These are phyloP conservation scores for Bifiguratus adelaidae DNA, from an alignment of 192 early-diverging fungal species.

Conservation along the genomic window DNA sequence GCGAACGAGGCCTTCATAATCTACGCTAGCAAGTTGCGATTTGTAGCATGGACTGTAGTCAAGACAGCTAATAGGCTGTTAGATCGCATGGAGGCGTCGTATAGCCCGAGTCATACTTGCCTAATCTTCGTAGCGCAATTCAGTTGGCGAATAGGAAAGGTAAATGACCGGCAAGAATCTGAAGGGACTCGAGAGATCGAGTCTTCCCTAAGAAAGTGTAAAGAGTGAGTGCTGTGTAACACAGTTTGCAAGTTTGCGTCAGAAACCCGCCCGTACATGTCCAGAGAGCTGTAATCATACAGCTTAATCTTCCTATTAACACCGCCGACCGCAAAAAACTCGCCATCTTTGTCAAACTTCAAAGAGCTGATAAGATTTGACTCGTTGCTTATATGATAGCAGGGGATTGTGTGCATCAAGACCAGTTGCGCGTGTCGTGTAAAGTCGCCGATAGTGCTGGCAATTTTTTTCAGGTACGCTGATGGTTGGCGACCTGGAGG, in stretches of 20 bases:
- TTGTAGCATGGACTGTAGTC: constrained; percentile 87
- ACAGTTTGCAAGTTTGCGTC: no score
- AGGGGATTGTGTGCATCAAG: constrained; percentile 69
- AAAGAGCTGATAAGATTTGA: constrained; percentile 87
- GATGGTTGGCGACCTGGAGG: neutral
- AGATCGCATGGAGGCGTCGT: neutral
- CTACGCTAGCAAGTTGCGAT: constrained; percentile 74
- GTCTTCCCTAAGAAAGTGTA: no score
- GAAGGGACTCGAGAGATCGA: no score
- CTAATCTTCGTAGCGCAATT: neutral
- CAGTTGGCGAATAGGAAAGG: neutral
- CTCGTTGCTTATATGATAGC: constrained; percentile 55
- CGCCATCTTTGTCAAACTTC: constrained; percentile 90
- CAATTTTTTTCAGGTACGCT: neutral
- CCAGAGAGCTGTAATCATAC: constrained; percentile 68
- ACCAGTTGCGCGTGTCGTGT: constrained; percentile 57
- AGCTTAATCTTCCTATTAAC: constrained; percentile 90
- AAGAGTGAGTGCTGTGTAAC: no score
- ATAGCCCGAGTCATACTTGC: neutral
- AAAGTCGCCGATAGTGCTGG: constrained; percentile 28
- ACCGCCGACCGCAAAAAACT: constrained; percentile 90
- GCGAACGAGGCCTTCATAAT: constrained; percentile 86
- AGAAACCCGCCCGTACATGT: constrained; percentile 6
- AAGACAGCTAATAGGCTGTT: no score
- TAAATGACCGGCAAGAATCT: no score